Percentiles rank a stretch among this genome's conserved stretches.
Conservation (phyloP, 352 stramenopile species). For the Pythium brachiatum region DNA sequence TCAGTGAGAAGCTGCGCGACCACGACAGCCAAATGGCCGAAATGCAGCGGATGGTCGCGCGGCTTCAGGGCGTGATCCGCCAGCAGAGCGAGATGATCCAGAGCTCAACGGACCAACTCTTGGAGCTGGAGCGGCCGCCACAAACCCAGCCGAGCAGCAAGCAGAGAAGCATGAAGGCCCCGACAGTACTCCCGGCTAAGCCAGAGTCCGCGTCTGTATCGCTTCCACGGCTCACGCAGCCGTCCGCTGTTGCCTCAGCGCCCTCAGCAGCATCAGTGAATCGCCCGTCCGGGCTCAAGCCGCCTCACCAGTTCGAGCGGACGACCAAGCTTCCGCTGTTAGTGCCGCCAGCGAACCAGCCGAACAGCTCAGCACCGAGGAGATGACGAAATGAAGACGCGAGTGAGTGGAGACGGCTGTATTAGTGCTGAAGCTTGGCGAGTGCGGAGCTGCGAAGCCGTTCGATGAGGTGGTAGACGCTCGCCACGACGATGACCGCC, state of each 20-base stretch:
- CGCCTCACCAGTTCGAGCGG: conserved; percentile 21
- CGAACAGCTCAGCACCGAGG: background rate
- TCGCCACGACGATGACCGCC: conserved; percentile 30
- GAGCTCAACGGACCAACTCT: conserved; percentile 13
- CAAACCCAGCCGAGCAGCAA: background rate
- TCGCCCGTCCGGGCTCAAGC: conserved; percentile 23
- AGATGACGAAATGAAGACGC: background rate
- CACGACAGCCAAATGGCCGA: conserved; percentile 27
- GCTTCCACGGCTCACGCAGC: background rate
- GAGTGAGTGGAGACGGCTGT: background rate
- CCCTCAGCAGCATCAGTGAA: background rate
- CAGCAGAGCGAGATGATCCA: conserved; percentile 26
- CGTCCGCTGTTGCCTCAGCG: background rate
- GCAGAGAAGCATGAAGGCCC: background rate
- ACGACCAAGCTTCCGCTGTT: conserved; percentile 17
- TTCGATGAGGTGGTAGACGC: conserved; percentile 39
- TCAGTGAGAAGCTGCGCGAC: conserved; percentile 23
- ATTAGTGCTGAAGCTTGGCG: conserved; percentile 1
- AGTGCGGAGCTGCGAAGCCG: conserved; percentile 1
- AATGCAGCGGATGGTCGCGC: conserved; percentile 20
- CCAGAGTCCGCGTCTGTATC: background rate
- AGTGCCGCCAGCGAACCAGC: background rate
- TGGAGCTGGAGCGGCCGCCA: conserved; percentile 15
- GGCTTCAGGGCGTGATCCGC: conserved; percentile 24
- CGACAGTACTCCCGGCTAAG: background rate